Evolutionary conservation across 805 yeast genomes (phyloP).

Genomic region (Myxozyma nipponensis): DNA sequence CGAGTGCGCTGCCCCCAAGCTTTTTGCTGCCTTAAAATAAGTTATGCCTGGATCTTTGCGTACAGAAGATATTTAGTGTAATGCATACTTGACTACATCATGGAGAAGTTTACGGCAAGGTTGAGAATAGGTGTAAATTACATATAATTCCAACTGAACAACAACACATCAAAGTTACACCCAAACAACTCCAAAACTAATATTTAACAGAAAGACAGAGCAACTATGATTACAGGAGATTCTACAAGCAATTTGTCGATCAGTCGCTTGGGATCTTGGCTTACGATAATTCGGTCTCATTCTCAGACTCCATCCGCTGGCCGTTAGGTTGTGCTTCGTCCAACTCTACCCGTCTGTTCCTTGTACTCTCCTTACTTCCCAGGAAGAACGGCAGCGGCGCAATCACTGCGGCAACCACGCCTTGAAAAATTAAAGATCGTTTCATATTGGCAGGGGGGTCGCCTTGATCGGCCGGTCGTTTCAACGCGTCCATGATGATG

Average conservation of each 20-base stretch:
- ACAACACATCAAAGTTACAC: too few species aligned
- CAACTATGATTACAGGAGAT: too few species aligned
- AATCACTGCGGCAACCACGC: conserved; percentile 33
- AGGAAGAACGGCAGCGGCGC: conserved; percentile 30
- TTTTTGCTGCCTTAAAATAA: conserved; percentile 34
- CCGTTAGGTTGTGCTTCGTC: conserved; percentile 3
- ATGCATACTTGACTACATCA: too few species aligned
- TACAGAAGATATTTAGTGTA: too few species aligned
- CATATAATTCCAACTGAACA: too few species aligned
- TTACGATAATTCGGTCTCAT: background rate
- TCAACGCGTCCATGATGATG: conserved; percentile 35
- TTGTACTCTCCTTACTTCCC: conserved; percentile 7
- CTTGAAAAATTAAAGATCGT: conserved; percentile 36
- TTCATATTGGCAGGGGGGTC: conserved; percentile 37
- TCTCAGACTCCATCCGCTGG: background rate
- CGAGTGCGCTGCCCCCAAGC: conserved; percentile 43
- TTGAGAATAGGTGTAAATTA: too few species aligned
- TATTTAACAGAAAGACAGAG: too few species aligned
- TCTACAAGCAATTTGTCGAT: too few species aligned
- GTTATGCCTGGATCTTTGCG: too few species aligned
- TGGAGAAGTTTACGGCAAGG: too few species aligned
- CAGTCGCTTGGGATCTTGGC: too few species aligned
- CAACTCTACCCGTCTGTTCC: conserved; percentile 17
- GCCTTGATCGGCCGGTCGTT: conserved; percentile 30
- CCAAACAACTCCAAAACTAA: too few species aligned